A percentile compares a stretch with the other conserved stretches of the same genome.
Evolutionary conservation across 1,284 basidiomycete species (phyloP).

Genomic region (Pterulicium gracile): DNA sequence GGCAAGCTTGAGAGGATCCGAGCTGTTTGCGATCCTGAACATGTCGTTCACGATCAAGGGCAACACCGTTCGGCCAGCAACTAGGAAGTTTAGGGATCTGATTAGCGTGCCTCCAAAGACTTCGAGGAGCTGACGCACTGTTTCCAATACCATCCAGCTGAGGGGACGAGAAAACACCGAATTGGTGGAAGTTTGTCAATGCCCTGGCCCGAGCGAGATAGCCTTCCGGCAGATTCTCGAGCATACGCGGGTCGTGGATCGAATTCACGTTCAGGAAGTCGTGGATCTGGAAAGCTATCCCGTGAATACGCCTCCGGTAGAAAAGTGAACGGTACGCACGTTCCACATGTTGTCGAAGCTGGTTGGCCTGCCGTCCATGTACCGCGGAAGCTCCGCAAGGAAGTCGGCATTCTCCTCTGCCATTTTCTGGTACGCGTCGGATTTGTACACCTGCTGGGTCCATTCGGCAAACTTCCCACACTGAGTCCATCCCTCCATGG

Average conservation of each 20-base stretch:
- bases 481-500: constrained; percentile 53
- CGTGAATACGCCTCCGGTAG: neutral
- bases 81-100: too few relatives aligned
- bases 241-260: constrained; percentile 59
- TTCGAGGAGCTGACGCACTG: constrained; percentile 35
- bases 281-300: constrained; percentile 37
- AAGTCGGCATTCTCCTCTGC: constrained; percentile 40
- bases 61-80: constrained; percentile 60
- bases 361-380: constrained; percentile 46
- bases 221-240: constrained; percentile 37
- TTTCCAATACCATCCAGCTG: constrained; percentile 56
- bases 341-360: constrained; percentile 56
- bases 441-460: constrained; percentile 41
- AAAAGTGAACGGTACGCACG: constrained; percentile 3
- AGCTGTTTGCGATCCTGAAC: constrained; percentile 43
- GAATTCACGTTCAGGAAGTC: constrained; percentile 68
- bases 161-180: constrained; percentile 54
- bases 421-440: constrained; percentile 41
- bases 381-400: constrained; percentile 39
- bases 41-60: constrained; percentile 54
- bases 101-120: too few relatives aligned
- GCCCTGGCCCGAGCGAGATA: constrained; percentile 48
- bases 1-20: constrained; percentile 53
- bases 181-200: constrained; percentile 71
- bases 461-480: constrained; percentile 31